phyloP scores from a whole-genome alignment of 2,329 filamentous ascomycete species.

The Fusarium nisikadoi region DNA sequence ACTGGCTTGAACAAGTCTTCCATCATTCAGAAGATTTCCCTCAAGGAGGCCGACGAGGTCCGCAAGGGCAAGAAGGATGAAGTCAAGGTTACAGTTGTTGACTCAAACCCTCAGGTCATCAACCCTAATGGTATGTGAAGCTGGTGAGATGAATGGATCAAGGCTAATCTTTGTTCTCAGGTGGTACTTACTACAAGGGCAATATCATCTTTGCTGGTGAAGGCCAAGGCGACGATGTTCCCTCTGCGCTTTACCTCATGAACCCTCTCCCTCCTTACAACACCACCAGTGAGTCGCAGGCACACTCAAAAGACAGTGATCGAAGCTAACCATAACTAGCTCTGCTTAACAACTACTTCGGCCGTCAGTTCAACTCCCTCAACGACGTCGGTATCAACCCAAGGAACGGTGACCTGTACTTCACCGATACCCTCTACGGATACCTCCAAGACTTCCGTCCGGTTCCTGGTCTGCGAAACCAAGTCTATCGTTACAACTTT shows the following conservation, averaged over 20 bases:
- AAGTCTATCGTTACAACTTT: conserved; percentile 68
- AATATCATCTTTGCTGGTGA: conserved; percentile 61
- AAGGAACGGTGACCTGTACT: conserved; percentile 66
- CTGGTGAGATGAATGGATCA: fast-evolving
- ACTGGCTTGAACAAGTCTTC: conserved; percentile 62
- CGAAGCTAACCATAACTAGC: conserved; percentile 42
- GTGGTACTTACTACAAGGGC: conserved; percentile 61
- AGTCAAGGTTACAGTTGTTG: conserved; percentile 56
- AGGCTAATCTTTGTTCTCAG: conserved; percentile 41
- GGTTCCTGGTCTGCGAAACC: conserved; percentile 62
- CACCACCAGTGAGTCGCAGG: conserved; percentile 52
- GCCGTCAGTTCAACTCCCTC: conserved; percentile 68
- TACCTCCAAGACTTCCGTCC: conserved; percentile 68
- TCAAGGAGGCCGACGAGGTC: conserved; percentile 54
- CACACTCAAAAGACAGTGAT: fast-evolving
- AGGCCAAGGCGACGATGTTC: conserved; percentile 56
- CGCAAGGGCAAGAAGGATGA: conserved; percentile 41
- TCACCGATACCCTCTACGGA: conserved; percentile 71
- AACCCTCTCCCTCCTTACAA: conserved; percentile 58
- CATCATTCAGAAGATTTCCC: conserved; percentile 61
- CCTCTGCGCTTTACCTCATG: conserved; percentile 39
- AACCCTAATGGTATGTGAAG: conserved; percentile 58
- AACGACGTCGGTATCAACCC: conserved; percentile 68
- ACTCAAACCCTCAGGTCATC: conserved; percentile 56
- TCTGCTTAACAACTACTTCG: conserved; percentile 68